phyloP scores from a whole-genome alignment of 2,329 filamentous ascomycete genomes.

The Scedosporium aurantiacum region DNA sequence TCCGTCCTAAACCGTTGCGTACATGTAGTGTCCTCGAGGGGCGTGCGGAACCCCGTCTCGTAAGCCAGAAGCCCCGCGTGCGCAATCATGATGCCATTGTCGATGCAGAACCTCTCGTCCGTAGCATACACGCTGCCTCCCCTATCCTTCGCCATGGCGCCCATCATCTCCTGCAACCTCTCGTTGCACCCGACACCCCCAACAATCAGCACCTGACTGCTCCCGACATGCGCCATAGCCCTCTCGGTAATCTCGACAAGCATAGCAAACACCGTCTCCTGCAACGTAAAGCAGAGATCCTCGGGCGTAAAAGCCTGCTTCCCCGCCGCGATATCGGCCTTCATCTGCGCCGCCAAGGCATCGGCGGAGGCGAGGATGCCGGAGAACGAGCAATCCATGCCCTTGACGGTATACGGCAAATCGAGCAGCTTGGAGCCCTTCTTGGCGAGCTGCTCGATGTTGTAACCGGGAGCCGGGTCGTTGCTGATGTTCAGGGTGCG shows the following conservation, averaged over 20 bases:
- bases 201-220: slow-evolving; percentile 81
- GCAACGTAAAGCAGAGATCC: slow-evolving; percentile 86
- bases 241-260: slow-evolving; percentile 96
- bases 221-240: slow-evolving; percentile 95
- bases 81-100: slow-evolving; percentile 99
- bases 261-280: slow-evolving; percentile 96
- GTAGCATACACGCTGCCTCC: slow-evolving; percentile 89
- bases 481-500: slow-evolving; percentile 85
- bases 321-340: slow-evolving; percentile 31
- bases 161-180: slow-evolving; percentile 96
- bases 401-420: slow-evolving; percentile 91
- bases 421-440: slow-evolving; percentile 67
- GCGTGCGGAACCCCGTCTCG: slow-evolving; percentile 66
- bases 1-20: slow-evolving; percentile 77
- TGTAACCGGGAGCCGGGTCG: slow-evolving; percentile 93
- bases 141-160: slow-evolving; percentile 77
- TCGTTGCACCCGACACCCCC: slow-evolving; percentile 95
- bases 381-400: slow-evolving; percentile 96
- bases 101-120: slow-evolving; percentile 95
- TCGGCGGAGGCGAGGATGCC: slow-evolving; percentile 83
- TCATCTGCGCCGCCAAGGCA: slow-evolving; percentile 60
- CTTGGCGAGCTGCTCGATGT: slow-evolving; percentile 86
- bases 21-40: slow-evolving; percentile 70
- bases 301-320: slow-evolving; percentile 58
- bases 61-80: slow-evolving; percentile 86